A percentile compares a stretch with the other conserved stretches of the same genome.
phyloP scores from a whole-genome alignment of 78 protist species.

The Monosiga brevicollis region DNA sequence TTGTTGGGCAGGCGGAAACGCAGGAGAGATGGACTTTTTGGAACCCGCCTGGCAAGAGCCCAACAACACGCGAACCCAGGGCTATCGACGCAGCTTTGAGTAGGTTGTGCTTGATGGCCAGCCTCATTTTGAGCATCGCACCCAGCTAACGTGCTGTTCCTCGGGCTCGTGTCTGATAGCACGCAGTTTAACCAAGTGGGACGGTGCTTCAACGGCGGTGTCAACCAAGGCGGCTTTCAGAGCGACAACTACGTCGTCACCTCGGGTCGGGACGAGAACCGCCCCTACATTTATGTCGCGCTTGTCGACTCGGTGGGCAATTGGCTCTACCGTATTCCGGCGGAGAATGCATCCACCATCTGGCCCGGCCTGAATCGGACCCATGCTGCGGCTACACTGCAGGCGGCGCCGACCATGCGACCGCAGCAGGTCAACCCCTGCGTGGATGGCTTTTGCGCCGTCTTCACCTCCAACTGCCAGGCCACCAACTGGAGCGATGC shows the following conservation, averaged over 20 bases:
- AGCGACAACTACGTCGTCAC: conserved; percentile 7
- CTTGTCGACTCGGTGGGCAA: conserved; percentile 11
- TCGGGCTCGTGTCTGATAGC: no score
- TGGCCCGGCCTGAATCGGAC: conserved; percentile 23
- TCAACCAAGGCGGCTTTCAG: background rate
- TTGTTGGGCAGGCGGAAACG: conserved; percentile 19
- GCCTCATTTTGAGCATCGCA: no score
- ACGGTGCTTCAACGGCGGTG: conserved; percentile 3
- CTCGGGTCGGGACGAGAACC: background rate
- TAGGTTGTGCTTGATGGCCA: no score
- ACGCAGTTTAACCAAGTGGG: conserved; percentile 26
- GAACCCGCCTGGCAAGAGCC: conserved; percentile 8
- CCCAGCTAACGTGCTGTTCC: no score
- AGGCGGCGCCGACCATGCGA: background rate
- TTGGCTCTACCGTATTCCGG: conserved; percentile 16
- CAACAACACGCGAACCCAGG: background rate
- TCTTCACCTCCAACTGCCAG: conserved; percentile 19
- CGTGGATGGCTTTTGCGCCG: conserved; percentile 5
- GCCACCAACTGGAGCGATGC: conserved; percentile 7
- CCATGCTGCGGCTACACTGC: background rate
- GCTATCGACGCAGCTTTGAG: conserved; percentile 3
- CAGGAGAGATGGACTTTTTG: conserved; percentile 21
- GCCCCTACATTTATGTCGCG: conserved; percentile 1
- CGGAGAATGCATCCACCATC: background rate
- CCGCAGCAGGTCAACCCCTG: conserved; percentile 1